Evolutionary conservation across 257 asterid genomes (phyloP).

Genomic region (Nicotiana otophora): DNA sequence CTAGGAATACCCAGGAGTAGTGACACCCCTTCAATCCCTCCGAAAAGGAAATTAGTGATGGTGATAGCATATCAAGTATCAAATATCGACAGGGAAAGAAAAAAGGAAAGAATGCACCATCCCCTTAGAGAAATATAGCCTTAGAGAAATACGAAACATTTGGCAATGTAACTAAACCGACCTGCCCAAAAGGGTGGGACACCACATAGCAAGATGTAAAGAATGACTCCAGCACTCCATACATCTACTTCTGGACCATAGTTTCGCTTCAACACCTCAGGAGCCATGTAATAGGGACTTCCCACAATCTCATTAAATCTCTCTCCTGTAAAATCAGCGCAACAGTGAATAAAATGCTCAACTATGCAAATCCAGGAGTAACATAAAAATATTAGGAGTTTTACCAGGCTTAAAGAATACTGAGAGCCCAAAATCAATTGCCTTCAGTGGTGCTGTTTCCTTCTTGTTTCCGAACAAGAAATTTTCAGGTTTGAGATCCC

Average conservation of each 20-base stretch:
- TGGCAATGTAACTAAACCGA: slow-evolving; percentile 10
- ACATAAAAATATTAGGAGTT: background rate
- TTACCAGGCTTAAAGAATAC: slow-evolving; percentile 64
- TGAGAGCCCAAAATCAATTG: slow-evolving; percentile 66
- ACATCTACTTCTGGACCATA: slow-evolving; percentile 69
- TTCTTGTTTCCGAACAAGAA: slow-evolving; percentile 53
- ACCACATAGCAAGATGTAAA: slow-evolving; percentile 64
- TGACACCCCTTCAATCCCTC: too few species aligned
- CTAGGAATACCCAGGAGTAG: too few species aligned
- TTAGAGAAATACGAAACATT: background rate
- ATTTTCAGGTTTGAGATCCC: slow-evolving; percentile 68
- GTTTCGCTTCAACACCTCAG: slow-evolving; percentile 57
- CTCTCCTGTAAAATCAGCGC: slow-evolving; percentile 36
- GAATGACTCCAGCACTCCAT: slow-evolving; percentile 80
- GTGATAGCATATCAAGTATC: too few species aligned
- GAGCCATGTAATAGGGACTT: slow-evolving; percentile 79
- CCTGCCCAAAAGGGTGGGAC: slow-evolving; percentile 84
- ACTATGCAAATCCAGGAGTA: background rate
- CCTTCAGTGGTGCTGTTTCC: slow-evolving; percentile 57
- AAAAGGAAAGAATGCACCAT: background rate
- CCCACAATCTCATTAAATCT: slow-evolving; percentile 68
- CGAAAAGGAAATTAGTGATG: too few species aligned
- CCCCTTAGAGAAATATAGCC: background rate
- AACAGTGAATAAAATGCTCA: background rate
- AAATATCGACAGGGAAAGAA: background rate